These are phyloP conservation scores for Vicia faba DNA, from an alignment of 306 rosid genomes.

Conservation along the genomic window DNA sequence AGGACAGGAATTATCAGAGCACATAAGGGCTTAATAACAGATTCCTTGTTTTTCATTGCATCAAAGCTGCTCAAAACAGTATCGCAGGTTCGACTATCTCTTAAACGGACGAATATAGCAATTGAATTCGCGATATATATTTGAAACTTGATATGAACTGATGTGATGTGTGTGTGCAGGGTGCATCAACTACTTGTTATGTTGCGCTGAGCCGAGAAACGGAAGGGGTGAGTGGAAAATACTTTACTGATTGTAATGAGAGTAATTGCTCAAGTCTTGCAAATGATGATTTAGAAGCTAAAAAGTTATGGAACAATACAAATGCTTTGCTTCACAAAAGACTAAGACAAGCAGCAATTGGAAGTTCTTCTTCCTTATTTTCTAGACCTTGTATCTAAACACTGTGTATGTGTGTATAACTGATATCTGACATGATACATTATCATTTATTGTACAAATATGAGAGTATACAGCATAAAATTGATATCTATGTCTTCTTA, in stretches of 20 bases:
- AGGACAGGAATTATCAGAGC: constrained; percentile 86
- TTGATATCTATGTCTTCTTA: too few relatives aligned
- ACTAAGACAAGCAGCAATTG: constrained; percentile 49
- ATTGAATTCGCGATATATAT: neutral
- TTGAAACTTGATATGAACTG: neutral
- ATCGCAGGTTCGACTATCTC: constrained; percentile 58
- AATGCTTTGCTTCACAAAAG: constrained; percentile 59
- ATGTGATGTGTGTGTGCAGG: constrained; percentile 42
- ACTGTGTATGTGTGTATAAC: constrained; percentile 4
- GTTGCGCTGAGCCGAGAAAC: constrained; percentile 73
- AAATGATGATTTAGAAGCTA: constrained; percentile 74
- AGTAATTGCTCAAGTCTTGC: constrained; percentile 72
- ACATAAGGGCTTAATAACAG: constrained; percentile 83
- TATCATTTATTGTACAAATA: too few relatives aligned
- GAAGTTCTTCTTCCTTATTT: constrained; percentile 27
- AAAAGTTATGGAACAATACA: constrained; percentile 72
- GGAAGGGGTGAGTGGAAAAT: constrained; percentile 79
- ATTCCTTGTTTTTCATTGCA: constrained; percentile 80
- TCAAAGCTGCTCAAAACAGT: constrained; percentile 77
- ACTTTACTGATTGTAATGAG: constrained; percentile 86
- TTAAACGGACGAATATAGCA: too few relatives aligned
- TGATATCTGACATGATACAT: too few relatives aligned
- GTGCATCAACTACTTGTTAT: constrained; percentile 89
- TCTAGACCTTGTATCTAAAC: constrained; percentile 10
- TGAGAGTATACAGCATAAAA: too few relatives aligned